Conservation (phyloP, 768 basidiomycete genomes). For the Pleurotus sapidus region DNA sequence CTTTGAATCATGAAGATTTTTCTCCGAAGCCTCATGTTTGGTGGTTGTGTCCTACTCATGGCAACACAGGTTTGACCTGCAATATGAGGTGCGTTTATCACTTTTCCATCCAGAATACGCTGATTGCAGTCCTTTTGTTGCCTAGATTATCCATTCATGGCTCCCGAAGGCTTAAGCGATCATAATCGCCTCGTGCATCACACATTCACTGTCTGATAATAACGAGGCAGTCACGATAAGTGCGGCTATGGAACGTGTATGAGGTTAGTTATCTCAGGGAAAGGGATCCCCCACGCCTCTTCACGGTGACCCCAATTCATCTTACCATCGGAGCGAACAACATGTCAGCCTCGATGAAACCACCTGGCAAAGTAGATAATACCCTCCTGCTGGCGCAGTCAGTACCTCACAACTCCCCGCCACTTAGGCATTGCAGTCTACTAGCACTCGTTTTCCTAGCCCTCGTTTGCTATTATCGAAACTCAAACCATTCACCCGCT, state of each 20-base stretch:
- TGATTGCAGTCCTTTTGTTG: background rate
- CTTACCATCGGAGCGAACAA: background rate
- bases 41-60: background rate
- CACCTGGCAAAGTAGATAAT: constrained; percentile 43
- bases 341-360: constrained; percentile 38
- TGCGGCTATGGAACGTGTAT: background rate
- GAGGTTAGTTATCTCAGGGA: constrained; percentile 1
- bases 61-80: constrained; percentile 2
- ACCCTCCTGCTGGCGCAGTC: constrained; percentile 12
- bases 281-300: background rate
- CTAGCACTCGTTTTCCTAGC: constrained; percentile 13
- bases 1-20: too few species aligned
- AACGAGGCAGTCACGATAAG: background rate
- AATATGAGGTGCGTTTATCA: constrained; percentile 4
- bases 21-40: background rate
- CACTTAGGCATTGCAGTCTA: constrained; percentile 9
- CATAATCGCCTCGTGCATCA: constrained; percentile 4
- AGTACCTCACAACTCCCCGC: constrained; percentile 13
- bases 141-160: background rate
- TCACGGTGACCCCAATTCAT: constrained; percentile 5
- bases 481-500: constrained; percentile 22
- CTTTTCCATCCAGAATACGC: background rate
- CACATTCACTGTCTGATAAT: constrained; percentile 2
- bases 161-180: background rate
- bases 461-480: constrained; percentile 3